A percentile compares a stretch with the other conserved stretches of the same genome.
These are phyloP conservation scores for Tephrocybe sp. DNA, from an alignment of 768 basidiomycete genomes.

Conservation along the genomic window DNA sequence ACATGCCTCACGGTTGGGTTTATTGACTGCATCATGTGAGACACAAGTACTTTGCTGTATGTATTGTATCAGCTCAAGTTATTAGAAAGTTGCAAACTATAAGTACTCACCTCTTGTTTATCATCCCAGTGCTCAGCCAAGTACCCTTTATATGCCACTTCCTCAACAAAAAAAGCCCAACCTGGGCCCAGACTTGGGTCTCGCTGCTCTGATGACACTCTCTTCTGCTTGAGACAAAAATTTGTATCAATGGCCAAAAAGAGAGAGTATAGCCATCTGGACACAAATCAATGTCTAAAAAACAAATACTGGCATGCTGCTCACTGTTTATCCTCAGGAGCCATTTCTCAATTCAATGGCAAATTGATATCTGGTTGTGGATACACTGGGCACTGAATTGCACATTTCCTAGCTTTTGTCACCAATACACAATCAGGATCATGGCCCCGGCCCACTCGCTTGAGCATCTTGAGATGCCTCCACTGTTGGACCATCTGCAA, in stretches of 20 bases:
- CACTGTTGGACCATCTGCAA: conserved; percentile 18
- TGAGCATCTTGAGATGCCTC: conserved; percentile 19
- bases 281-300: not conserved
- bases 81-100: not conserved
- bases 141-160: conserved; percentile 1
- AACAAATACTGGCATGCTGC: no score
- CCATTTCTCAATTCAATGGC: conserved; percentile 17
- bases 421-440: conserved; percentile 20
- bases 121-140: not conserved
- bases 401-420: conserved; percentile 18
- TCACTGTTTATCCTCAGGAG: conserved; percentile 12
- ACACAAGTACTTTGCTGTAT: conserved; percentile 2
- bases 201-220: conserved; percentile 12
- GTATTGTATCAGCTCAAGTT: not conserved
- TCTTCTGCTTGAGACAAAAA: conserved; percentile 21
- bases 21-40: conserved; percentile 5
- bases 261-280: conserved; percentile 4
- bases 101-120: not conserved
- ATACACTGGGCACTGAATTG: conserved; percentile 25
- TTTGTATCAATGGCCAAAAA: conserved; percentile 19
- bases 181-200: conserved; percentile 14
- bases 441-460: conserved; percentile 20
- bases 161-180: conserved; percentile 13
- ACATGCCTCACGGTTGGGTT: conserved; percentile 2
- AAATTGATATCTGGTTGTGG: conserved; percentile 26